phyloP scores from a whole-genome alignment of 371 early-diverging fungal genomes.

The Mucor plumbeus region DNA sequence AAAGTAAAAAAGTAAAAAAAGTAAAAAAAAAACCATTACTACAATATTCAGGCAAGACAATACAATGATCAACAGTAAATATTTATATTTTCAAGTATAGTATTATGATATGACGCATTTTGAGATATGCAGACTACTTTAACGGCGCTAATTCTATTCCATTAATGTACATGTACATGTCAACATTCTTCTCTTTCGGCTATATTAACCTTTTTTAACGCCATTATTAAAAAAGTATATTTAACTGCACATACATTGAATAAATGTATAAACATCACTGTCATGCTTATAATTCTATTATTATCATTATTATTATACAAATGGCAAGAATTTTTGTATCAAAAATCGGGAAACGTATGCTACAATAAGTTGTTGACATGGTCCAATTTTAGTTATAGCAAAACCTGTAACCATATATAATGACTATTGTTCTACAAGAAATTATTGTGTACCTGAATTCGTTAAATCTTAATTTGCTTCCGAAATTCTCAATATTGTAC shows the following conservation, averaged over 20 bases:
- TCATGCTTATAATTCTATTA: no score
- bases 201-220: not conserved
- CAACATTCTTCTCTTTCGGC: not conserved
- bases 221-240: not conserved
- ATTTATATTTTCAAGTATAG: not conserved
- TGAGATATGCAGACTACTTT: not conserved
- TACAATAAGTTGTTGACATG: conserved; percentile 1
- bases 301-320: no score
- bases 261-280: not conserved
- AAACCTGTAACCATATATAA: not conserved
- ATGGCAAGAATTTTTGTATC: no score
- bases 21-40: no score
- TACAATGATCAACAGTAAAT: not conserved
- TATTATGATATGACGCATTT: not conserved
- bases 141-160: not conserved
- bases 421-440: not conserved
- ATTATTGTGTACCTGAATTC: not conserved
- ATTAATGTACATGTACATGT: not conserved
- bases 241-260: not conserved
- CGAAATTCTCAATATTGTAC: conserved; percentile 2
- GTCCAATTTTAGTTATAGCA: not conserved
- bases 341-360: not conserved
- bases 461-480: not conserved
- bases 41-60: not conserved
- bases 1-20: no score